Base-by-base conservation (phyloP, 257 asterid species). In the Fraxinus quadrangulata region DNA sequence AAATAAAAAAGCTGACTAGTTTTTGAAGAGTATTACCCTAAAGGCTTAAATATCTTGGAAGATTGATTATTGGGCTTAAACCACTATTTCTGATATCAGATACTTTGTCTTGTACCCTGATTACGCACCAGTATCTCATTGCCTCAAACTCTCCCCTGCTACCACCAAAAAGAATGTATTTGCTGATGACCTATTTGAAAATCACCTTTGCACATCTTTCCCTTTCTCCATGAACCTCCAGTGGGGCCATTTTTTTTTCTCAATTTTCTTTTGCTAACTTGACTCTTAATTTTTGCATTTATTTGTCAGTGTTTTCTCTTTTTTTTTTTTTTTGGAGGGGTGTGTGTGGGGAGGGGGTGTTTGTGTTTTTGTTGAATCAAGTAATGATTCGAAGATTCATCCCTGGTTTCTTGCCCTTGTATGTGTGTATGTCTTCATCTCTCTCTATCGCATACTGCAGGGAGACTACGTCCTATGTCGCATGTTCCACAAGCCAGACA, bases 401-500 rank as follows among this genome's bases (percentile, higher is more conserved):
- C 31, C 67, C 16, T 56, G 36, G 63, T 74, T 77, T 69, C 65
- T 82, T 42, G 47, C 31, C 65, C 6, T 74, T 71, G 67, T 61
- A 61, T 59, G 33, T 59, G 37, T 37, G 6, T 17, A 54, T 37
- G 65, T 54, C 12, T 54, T 36, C 26, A 40, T 14, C 56, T 47
- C 2, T 70, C 74, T 70, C 67, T 80, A 73, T 68, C 51, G 59
- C 74, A 59, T 75, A 28, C 67, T 81, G 34, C 82, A 91, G 96
- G 92, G 85, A 73, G 91, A 89, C 81, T 91, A 86, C 72, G 96
- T 89, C 42, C 83, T 91, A 61, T 89, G 96, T 85, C 96, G 94
- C 75, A 82, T 91, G 82, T 91, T 91, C 81, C 90, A 81, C 67
- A 91, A 89, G 84, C 81, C 80, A 26, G 86, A 81, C 4, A 75